These are phyloP conservation scores for Pleurotus sapidus DNA, from an alignment of 768 basidiomycete species.

Conservation along the genomic window DNA sequence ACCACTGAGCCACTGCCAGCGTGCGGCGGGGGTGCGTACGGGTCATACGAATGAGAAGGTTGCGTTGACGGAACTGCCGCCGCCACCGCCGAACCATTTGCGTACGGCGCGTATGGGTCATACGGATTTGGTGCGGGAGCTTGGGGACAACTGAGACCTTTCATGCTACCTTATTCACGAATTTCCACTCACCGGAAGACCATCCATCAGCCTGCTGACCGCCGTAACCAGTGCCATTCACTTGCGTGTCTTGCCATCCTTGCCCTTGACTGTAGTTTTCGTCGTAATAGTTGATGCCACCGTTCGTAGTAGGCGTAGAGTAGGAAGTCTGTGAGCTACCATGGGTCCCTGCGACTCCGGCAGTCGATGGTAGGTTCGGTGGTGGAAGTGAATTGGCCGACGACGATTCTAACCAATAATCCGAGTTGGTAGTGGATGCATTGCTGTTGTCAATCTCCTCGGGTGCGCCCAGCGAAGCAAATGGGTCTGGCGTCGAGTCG, in stretches of 20 bases:
- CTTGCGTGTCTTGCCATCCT: slow-evolving; percentile 25
- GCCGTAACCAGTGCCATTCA: slow-evolving; percentile 3
- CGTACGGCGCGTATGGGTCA: slow-evolving; percentile 34
- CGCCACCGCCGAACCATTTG: slow-evolving; percentile 13
- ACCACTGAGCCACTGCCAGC: too few relatives aligned
- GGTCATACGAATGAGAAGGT: slow-evolving; percentile 12
- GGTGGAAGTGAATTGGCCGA: neutral
- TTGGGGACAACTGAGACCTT: neutral
- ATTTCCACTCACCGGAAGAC: neutral
- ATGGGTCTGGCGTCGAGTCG: slow-evolving; percentile 60
- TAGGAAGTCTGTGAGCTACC: neutral
- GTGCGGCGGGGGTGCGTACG: neutral
- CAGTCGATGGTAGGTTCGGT: neutral
- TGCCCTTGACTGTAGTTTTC: slow-evolving; percentile 14
- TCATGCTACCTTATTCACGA: too few relatives aligned
- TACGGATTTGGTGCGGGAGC: slow-evolving; percentile 15
- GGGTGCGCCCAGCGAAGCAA: slow-evolving; percentile 52
- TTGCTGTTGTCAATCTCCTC: neutral
- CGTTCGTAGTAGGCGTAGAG: slow-evolving; percentile 6
- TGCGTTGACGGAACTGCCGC: slow-evolving; percentile 1
- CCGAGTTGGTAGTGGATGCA: neutral
- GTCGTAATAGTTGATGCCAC: slow-evolving; percentile 10
- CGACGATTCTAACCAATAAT: neutral
- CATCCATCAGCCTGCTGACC: neutral
- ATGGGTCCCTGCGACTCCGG: too few relatives aligned